A percentile compares a stretch with the other conserved stretches of the same genome.
phyloP scores from a whole-genome alignment of 2,329 filamentous ascomycete species.

The Epichloe gansuensis region DNA sequence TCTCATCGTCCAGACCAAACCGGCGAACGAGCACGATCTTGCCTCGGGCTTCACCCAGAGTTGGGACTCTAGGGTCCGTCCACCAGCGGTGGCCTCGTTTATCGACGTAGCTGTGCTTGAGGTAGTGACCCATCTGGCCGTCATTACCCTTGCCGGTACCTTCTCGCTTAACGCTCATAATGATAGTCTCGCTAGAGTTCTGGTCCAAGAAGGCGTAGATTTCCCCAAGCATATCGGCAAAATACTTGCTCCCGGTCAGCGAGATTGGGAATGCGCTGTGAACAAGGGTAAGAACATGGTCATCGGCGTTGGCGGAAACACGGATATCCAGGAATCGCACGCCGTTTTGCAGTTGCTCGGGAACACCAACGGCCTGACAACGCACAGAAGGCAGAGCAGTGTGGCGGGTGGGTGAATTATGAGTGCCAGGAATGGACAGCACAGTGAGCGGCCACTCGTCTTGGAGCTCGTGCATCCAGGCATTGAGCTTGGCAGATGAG shows the following conservation, averaged over 20 bases:
- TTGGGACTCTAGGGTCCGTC: constrained; percentile 64
- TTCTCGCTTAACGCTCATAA: constrained; percentile 85
- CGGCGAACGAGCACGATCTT: constrained; percentile 77
- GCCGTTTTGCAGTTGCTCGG: constrained; percentile 73
- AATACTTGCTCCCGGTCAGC: constrained; percentile 68
- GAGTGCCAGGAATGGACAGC: constrained; percentile 86
- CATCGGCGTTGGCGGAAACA: constrained; percentile 42
- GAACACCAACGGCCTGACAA: constrained; percentile 71
- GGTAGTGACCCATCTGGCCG: constrained; percentile 60
- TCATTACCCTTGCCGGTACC: constrained; percentile 73
- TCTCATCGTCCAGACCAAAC: constrained; percentile 51
- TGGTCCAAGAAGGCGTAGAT: constrained; percentile 64
- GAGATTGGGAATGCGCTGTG: constrained; percentile 85
- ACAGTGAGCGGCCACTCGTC: constrained; percentile 63
- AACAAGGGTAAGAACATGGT: constrained; percentile 66
- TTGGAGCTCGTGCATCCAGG: constrained; percentile 72
- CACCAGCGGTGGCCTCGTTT: constrained; percentile 55
- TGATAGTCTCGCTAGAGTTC: constrained; percentile 70
- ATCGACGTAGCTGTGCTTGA: constrained; percentile 60
- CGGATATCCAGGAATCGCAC: constrained; percentile 92
- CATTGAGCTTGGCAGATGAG: constrained; percentile 54
- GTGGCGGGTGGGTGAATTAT: constrained; percentile 84
- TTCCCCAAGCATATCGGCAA: constrained; percentile 58
- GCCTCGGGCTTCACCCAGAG: constrained; percentile 65
- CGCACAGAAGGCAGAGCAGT: constrained; percentile 82